A percentile compares a stretch with the other conserved stretches of the same genome.
Evolutionary conservation across 768 basidiomycete species (phyloP).

Genomic region (Mycena metata): DNA sequence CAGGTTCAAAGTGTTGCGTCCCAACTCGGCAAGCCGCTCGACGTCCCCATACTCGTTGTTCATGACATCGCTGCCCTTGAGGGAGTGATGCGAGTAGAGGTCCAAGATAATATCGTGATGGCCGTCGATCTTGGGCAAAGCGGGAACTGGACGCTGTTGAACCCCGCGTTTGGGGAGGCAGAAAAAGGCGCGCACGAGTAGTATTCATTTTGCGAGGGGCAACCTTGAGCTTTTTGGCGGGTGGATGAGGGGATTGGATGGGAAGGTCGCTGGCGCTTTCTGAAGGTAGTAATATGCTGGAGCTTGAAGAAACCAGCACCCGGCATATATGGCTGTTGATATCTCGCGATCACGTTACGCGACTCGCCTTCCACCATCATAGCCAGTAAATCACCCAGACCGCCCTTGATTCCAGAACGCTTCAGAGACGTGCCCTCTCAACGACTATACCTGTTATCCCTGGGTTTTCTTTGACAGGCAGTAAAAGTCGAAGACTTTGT

Average conservation of each 20-base stretch:
- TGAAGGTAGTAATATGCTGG: no score
- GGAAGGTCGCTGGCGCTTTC: no score
- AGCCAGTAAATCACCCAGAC: constrained; percentile 2
- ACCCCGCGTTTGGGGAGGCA: background rate
- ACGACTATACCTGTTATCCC: constrained; percentile 24
- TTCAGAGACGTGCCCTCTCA: constrained; percentile 70
- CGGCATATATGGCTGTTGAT: background rate
- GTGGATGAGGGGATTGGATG: no score
- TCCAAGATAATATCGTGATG: constrained; percentile 69
- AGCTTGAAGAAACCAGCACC: no score
- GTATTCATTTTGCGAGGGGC: constrained; percentile 4
- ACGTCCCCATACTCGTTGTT: constrained; percentile 70
- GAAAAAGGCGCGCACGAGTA: background rate
- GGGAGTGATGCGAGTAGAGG: constrained; percentile 65
- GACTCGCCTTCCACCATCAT: background rate
- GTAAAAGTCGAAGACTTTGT: constrained; percentile 82
- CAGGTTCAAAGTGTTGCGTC: constrained; percentile 65
- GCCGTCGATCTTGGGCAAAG: constrained; percentile 69
- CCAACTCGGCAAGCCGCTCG: constrained; percentile 72
- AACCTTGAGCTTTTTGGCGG: no score
- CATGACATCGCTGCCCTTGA: constrained; percentile 43
- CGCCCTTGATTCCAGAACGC: constrained; percentile 78
- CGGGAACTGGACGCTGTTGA: constrained; percentile 48
- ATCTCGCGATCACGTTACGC: background rate
- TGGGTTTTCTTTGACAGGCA: constrained; percentile 81